Base-by-base conservation (phyloP, 2,329 filamentous ascomycete genomes). In the Ceratocystis alfenasii region DNA sequence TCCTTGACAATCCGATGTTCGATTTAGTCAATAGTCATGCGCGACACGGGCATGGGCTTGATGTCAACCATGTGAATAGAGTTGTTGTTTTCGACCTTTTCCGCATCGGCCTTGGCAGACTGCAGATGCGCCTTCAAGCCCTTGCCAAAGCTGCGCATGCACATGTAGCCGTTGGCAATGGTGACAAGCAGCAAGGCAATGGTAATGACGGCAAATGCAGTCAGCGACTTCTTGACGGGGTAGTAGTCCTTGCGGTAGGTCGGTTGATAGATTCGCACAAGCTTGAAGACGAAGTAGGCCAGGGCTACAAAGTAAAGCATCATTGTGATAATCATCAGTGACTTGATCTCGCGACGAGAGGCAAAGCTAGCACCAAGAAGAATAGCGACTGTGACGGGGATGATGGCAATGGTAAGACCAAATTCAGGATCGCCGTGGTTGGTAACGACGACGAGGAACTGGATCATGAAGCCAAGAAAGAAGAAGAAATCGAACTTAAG, bases 401-500 rank as follows among this genome's bases (percentile, higher is more conserved):
- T 88, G 30, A 93, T 94, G 68, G 87, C 89, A 61, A 94, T 86
- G 6, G 95, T 99, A 64, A 97, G 80, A 65, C 83, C 88, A 71
- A 94, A 90, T 75, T 99, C 94, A 71, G 85, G 79, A 69, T 87
- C 83, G 61, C 82, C 81, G 69, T 83, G 79, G 68, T 79, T 82
- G 57, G 84, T 87, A 68, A 99, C 91, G 67, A 97, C 88, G 71
- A 99, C 93, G 65, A 97, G 83, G 76, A 99, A 99, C 74, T 99
- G 94, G 60, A 99, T 90, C 5, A 94, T 97, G 76, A 99, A 99
- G 65, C 93, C 94, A 63, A 99, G 85, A 81, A 99, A 99, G 81
- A 99, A 97, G 85, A 99, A 99, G 77, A 99, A 97, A 78, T 99
- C 94, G 75, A 99, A 99, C 77, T 99, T 99, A 70, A 99, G 83